Base-by-base conservation (phyloP, 805 yeast species). In the Cyberlindnera bimundalis region DNA sequence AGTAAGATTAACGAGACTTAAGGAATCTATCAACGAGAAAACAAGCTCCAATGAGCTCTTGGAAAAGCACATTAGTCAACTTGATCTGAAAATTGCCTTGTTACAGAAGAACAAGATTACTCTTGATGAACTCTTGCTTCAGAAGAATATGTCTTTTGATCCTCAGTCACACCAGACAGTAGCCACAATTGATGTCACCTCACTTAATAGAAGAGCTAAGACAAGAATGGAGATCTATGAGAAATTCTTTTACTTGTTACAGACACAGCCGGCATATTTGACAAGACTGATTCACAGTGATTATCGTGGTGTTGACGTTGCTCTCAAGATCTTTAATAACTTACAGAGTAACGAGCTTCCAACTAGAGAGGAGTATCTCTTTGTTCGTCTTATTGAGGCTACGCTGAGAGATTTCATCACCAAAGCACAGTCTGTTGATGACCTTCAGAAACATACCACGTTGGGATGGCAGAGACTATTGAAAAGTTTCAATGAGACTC, bases 21-120 rank as follows among this genome's bases (percentile, higher is more conserved):
- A 86, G 53, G 88, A 85, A 40, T 65, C 71, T 24, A 83, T 91
- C 27, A 75, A 81, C 36, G 81, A 78, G 27, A 81, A 76, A 43
- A 83, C 90, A n/a, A 71, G 74, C 42, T 68, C 70, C 17, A 87
- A 86, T 52, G 91, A 81, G 48, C 75, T 71, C 26, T 65, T 87
- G 51, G 95, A 90, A 61, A 74, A 73, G 37, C 81, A 79, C 43
- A 77, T 90, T 42, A 83, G 84, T 45, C 82, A 84, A 52, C 68
- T 89, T 46, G 88, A 88, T 48, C 76, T 84, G 46, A 89, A 89
- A 56, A 75, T 86, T 44, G 83, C 87, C 6, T 65, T 89, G 32
- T 65, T 93, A 31, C 86, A 83, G 49, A 85, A 81, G 55, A 88
- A 85, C 64, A 84, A 83, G 54, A 81, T 88, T 45, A 73, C 90